These are phyloP conservation scores for Lophiostoma macrostomum DNA, from an alignment of 495 filamentous ascomycete genomes.

Conservation along the genomic window DNA sequence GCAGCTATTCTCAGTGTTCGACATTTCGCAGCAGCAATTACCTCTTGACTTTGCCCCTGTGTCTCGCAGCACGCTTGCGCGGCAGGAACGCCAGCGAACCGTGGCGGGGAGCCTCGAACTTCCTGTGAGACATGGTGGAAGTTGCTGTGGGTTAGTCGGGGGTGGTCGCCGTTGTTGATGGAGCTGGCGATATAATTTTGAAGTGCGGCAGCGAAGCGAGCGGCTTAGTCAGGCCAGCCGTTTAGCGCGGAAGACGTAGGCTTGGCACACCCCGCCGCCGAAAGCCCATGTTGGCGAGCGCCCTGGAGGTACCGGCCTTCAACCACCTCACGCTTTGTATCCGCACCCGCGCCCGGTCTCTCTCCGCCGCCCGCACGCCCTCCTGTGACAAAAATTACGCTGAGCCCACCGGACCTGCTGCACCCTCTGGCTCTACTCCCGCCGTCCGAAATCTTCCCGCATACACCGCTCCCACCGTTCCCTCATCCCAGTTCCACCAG, in stretches of 20 bases:
- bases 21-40: constrained; percentile 47
- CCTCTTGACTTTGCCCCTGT: constrained; percentile 98
- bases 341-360: too few species aligned
- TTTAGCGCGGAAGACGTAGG: too few species aligned
- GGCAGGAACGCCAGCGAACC: constrained; percentile 97
- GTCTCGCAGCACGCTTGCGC: constrained; percentile 92
- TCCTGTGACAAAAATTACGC: too few species aligned
- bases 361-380: too few species aligned
- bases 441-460: too few species aligned
- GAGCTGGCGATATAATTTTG: background rate
- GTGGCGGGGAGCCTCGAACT: constrained; percentile 84
- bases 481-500: constrained; percentile 14
- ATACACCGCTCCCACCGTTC: constrained; percentile 7
- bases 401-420: background rate
- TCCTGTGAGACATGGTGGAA: constrained; percentile 38
- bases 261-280: too few species aligned
- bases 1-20: constrained; percentile 11
- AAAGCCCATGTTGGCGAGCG: too few species aligned
- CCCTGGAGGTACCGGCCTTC: too few species aligned
- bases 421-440: background rate
- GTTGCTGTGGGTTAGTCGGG: constrained; percentile 28
- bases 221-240: background rate
- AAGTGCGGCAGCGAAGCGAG: constrained; percentile 1
- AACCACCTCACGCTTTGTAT: too few species aligned
- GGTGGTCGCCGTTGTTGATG: constrained; percentile 5